phyloP scores from a whole-genome alignment of 2,329 filamentous ascomycete genomes.

The Penicillium griseofulvum region DNA sequence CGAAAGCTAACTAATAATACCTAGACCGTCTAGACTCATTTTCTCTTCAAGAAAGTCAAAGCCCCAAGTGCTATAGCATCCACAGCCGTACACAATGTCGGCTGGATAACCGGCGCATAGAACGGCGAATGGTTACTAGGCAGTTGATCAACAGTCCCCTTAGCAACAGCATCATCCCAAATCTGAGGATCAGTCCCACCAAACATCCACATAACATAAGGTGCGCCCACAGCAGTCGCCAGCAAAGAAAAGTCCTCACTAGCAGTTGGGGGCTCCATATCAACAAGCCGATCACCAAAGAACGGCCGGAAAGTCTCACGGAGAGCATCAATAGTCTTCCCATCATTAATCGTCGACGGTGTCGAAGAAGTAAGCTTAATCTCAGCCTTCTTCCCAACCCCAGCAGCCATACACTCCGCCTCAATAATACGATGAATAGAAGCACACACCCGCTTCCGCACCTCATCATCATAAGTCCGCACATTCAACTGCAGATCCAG shows the following conservation, averaged over 20 bases:
- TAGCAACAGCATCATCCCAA: conserved; percentile 51
- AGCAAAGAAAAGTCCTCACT: conserved; percentile 60
- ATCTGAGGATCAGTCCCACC: conserved; percentile 51
- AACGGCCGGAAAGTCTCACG: conserved; percentile 46
- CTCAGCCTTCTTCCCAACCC: conserved; percentile 44
- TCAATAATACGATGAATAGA: conserved; percentile 48
- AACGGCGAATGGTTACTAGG: conserved; percentile 58
- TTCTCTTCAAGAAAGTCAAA: conserved; percentile 37
- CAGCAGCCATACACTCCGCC: conserved; percentile 54
- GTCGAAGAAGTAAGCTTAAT: conserved; percentile 45
- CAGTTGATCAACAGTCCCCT: conserved; percentile 48
- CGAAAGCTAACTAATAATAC: too few species aligned
- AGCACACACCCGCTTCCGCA: conserved; percentile 35
- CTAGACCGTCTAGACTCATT: neutral
- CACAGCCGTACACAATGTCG: conserved; percentile 53
- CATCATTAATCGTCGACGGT: conserved; percentile 56
- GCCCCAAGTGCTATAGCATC: conserved; percentile 53
- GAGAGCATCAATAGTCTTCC: conserved; percentile 41
- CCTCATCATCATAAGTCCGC: conserved; percentile 33
- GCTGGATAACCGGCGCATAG: conserved; percentile 57
- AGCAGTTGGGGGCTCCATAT: conserved; percentile 45
- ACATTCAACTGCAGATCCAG: conserved; percentile 45
- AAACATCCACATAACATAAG: conserved; percentile 56
- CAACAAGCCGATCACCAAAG: conserved; percentile 42
- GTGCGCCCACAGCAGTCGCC: conserved; percentile 50